phyloP scores from a whole-genome alignment of 139 green algal species.

The Auxenochlorella pyrenoidosa region DNA sequence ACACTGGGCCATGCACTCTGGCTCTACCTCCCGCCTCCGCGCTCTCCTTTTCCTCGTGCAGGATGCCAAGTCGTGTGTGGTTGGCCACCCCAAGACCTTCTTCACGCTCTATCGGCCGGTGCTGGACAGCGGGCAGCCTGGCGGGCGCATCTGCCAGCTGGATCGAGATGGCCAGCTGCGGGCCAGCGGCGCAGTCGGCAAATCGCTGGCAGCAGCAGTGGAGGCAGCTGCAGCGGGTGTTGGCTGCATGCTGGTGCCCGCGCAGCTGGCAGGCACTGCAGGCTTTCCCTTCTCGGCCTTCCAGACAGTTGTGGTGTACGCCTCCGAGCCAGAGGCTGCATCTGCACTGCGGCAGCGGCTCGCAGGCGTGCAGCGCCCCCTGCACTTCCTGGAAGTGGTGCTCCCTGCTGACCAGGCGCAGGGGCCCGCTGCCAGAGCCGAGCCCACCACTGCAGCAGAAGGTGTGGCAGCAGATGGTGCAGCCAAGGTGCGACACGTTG shows the following conservation, averaged over 20 bases:
- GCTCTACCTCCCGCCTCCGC: not conserved
- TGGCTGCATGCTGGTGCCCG: slow-evolving; percentile 46
- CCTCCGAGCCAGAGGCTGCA: slow-evolving; percentile 16
- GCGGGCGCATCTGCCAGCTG: slow-evolving; percentile 51
- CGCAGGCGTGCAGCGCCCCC: not conserved
- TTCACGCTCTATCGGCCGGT: slow-evolving; percentile 56
- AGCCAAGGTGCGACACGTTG: not conserved
- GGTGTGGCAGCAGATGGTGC: not conserved
- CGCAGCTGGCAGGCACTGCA: slow-evolving; percentile 5
- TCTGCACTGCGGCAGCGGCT: not conserved
- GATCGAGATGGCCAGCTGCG: slow-evolving; percentile 42
- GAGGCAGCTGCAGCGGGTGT: not conserved
- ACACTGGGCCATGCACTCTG: not conserved
- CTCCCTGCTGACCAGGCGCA: not conserved
- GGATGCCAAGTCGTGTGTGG: slow-evolving; percentile 46
- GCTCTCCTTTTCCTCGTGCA: not conserved
- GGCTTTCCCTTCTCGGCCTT: slow-evolving; percentile 42
- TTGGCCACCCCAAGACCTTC: slow-evolving; percentile 54
- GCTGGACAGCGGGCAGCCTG: slow-evolving; percentile 33
- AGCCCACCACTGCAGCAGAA: not conserved
- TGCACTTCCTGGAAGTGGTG: not conserved
- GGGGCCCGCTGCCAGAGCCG: no score
- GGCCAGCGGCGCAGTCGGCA: not conserved
- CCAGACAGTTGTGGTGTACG: slow-evolving; percentile 48
- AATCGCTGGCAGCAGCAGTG: slow-evolving; percentile 31